Evolutionary conservation across 73 alveolate species (phyloP), one percentile per base, ranked within the genome.

Genomic region (Paramecium caudatum): DNA sequence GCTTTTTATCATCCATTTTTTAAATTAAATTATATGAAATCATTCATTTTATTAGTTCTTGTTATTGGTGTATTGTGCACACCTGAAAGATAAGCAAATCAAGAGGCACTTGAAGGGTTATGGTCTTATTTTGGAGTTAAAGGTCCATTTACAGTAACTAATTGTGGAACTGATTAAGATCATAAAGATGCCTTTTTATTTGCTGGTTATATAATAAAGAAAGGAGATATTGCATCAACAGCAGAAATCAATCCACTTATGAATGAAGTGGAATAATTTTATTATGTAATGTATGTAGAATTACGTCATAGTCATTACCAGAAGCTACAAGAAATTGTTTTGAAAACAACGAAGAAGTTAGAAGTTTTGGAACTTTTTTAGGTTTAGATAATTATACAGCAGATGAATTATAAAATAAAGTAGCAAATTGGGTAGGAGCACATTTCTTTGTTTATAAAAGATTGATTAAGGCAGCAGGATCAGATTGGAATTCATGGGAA

Each of bases 1-100:
- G 34, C 55, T 63, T 61, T 70, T 47, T 62, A 25, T 86, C 93
- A 74, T 74, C 88, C 88, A 74, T 74, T 74, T 74, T 74, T 8
- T 41, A 27, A 65, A n/a, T 30, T 65, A 55, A 27, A 55, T 55
- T 17, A 50, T 50, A 21, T 50, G 78, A 50, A 50, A 19, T 50
- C 41, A 50, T 17, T 25, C 0, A 19, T 50, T 16, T 27, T 55
- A 10, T 9, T 23, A 19, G 2, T 8, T 55, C n/a, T n/a, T n/a
- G n/a, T n/a, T n/a, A n/a, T n/a, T n/a, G n/a, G n/a, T n/a, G n/a
- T n/a, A n/a, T n/a, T n/a, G n/a, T 8, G 25, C 9, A 55, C 19
- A 12, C 0, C 30, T 55, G 80, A 21, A 55, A 55, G 80, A 55
- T 5, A 21, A 13, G 8, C 4, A 55, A 55, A 55, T 55, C 46